Base-by-base conservation (phyloP, 2,329 filamentous ascomycete genomes). In the Aspergillus latus region DNA sequence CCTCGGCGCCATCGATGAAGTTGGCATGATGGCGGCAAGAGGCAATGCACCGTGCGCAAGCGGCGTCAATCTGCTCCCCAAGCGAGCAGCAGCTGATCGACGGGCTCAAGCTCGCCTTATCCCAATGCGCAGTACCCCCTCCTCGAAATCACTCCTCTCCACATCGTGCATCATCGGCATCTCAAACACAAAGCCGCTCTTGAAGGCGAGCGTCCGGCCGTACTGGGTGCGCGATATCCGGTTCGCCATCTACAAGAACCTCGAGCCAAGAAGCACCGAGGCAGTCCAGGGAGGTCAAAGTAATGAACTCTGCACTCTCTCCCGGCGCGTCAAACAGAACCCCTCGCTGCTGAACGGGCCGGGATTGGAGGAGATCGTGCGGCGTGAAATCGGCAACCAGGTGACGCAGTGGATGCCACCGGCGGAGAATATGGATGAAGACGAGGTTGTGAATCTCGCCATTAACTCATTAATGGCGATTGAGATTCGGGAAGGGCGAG, bases 1-100 rank as follows among this genome's bases (percentile, higher is more conserved):
- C 10, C 52, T 73, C 2, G 64, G 66, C 26, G 39, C 64, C 15
- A 64, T 73, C 9, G 47, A 45, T 0, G 69, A 60, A 6, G 58
- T 67, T 8, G 69, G 68, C 26, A 46, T 42, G 16, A 34, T 32
- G 36, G 36, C 47, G 2, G 15, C 28, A 13, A 8, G 43, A 49
- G 32, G n/a, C 43, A 4, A n/a, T 47, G 7, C 30, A 52, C 5
- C 26, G n/a, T 4, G 36, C 28, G 2, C 40, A 28, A 5, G 13
- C 15, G 0, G 11, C 42, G 5, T 10, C 11, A 1, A 4, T 47
- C 2, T 34, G 32, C n/a, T 32, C 52, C 21, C 34, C 37, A 3
- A 51, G 21, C 29, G 48, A 56, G 21, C 29, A 46, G 37, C 48
- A 56, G 13, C 26, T 56, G 2, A 30, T 56, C 6, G 47, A 56